These are phyloP conservation scores for Metschnikowia cerradonensis DNA, from an alignment of 805 yeast species.

Conservation along the genomic window DNA sequence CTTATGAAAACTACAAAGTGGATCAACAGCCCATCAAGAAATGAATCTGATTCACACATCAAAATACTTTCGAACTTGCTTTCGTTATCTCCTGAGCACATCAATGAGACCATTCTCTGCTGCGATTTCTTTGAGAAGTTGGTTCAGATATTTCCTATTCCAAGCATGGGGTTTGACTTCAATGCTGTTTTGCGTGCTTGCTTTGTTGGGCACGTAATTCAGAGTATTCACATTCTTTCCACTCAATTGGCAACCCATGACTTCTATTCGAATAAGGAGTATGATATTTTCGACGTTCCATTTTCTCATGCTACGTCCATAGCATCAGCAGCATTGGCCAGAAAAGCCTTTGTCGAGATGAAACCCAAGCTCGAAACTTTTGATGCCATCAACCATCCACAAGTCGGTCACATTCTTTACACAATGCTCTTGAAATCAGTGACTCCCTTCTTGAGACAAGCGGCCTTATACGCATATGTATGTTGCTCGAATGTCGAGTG, in stretches of 20 bases:
- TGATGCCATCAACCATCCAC: slow-evolving; percentile 16
- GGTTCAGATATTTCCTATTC: slow-evolving; percentile 47
- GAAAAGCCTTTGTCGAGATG: slow-evolving; percentile 24
- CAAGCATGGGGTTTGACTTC: slow-evolving; percentile 41
- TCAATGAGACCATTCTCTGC: slow-evolving; percentile 35
- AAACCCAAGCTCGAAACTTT: slow-evolving; percentile 3
- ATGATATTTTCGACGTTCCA: slow-evolving; percentile 37
- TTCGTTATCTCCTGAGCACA: slow-evolving; percentile 28
- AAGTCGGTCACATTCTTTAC: slow-evolving; percentile 41
- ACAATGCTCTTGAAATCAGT: slow-evolving; percentile 53
- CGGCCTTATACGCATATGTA: slow-evolving; percentile 53
- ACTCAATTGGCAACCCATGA: slow-evolving; percentile 26
- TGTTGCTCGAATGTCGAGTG: slow-evolving; percentile 45
- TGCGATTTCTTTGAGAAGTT: slow-evolving; percentile 52
- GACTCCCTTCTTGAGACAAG: slow-evolving; percentile 63
- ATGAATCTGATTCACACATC: slow-evolving; percentile 29
- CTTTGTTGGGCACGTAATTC: slow-evolving; percentile 51
- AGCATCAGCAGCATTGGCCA: slow-evolving; percentile 20
- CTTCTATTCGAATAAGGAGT: slow-evolving; percentile 22
- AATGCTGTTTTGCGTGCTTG: slow-evolving; percentile 48
- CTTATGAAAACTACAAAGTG: slow-evolving; percentile 35
- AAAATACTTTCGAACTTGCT: slow-evolving; percentile 32
- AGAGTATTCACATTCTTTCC: slow-evolving; percentile 29
- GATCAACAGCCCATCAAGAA: slow-evolving; percentile 24
- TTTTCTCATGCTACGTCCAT: slow-evolving; percentile 19